Evolutionary conservation across 2,329 filamentous ascomycete species (phyloP).

Genomic region (Diplodia mutila): DNA sequence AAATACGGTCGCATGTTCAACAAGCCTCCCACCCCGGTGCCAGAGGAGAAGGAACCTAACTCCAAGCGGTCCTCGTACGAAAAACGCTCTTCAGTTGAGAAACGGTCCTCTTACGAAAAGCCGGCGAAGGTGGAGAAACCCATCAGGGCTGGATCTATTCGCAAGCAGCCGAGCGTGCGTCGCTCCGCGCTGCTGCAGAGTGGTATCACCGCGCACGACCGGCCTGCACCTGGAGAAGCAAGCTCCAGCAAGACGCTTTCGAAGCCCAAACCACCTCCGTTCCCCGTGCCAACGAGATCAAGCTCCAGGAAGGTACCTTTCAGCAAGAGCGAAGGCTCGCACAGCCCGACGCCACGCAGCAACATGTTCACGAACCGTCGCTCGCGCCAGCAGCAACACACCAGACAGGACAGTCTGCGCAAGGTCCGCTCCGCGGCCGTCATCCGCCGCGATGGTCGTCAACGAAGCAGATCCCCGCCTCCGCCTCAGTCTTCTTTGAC

Average conservation of each 20-base stretch:
- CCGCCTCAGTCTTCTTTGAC: conserved; percentile 14
- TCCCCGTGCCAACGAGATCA: conserved; percentile 85
- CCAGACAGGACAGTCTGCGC: conserved; percentile 67
- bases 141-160: conserved; percentile 33
- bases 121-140: conserved; percentile 42
- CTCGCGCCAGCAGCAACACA: conserved; percentile 50
- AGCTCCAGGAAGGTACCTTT: conserved; percentile 78
- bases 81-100: conserved; percentile 38
- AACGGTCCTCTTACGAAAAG: conserved; percentile 38
- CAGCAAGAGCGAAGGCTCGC: conserved; percentile 73
- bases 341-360: conserved; percentile 70
- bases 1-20: conserved; percentile 51
- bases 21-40: conserved; percentile 47
- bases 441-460: conserved; percentile 68
- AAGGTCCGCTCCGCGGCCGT: conserved; percentile 84
- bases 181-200: conserved; percentile 80
- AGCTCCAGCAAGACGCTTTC: conserved; percentile 39
- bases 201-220: conserved; percentile 71
- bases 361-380: conserved; percentile 38
- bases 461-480: conserved; percentile 59
- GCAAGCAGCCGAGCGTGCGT: conserved; percentile 65
- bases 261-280: conserved; percentile 66
- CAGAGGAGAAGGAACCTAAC: conserved; percentile 46
- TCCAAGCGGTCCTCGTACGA: conserved; percentile 40
- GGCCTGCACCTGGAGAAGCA: conserved; percentile 63